phyloP scores from a whole-genome alignment of 2,329 filamentous ascomycete genomes.

The Hirsutella rhossiliensis region DNA sequence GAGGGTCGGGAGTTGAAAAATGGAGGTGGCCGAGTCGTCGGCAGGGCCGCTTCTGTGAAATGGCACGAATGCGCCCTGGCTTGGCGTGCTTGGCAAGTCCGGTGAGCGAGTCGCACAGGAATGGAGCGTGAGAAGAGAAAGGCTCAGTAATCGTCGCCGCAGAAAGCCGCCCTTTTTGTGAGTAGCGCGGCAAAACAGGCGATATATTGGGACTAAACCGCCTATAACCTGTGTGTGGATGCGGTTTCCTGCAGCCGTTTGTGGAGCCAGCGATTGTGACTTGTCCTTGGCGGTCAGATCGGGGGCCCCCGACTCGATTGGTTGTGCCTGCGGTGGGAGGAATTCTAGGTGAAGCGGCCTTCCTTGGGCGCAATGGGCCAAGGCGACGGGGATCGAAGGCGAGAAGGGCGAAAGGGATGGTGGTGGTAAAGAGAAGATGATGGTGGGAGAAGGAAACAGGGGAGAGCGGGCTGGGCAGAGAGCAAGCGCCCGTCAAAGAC shows the following conservation, averaged over 20 bases:
- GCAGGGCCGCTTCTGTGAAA: not conserved
- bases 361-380: no score
- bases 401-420: no score
- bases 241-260: not conserved
- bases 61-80: not conserved
- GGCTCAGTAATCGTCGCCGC: not conserved
- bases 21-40: not conserved
- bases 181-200: not conserved
- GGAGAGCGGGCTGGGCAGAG: not conserved
- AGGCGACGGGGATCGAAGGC: no score
- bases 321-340: not conserved
- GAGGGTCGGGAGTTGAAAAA: not conserved
- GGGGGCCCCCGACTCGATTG: not conserved
- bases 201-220: not conserved
- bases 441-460: not conserved
- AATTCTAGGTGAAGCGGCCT: no score
- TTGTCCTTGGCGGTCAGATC: not conserved
- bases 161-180: not conserved
- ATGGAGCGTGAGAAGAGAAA: not conserved
- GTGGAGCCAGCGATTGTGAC: not conserved
- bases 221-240: not conserved
- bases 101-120: not conserved
- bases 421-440: no score
- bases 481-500: slow-evolving; percentile 3
- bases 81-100: not conserved